Evolutionary conservation across 192 early-diverging fungal genomes (phyloP), one percentile per base, ranked within the genome.

Genomic region (Entophlyctis helioformis): DNA sequence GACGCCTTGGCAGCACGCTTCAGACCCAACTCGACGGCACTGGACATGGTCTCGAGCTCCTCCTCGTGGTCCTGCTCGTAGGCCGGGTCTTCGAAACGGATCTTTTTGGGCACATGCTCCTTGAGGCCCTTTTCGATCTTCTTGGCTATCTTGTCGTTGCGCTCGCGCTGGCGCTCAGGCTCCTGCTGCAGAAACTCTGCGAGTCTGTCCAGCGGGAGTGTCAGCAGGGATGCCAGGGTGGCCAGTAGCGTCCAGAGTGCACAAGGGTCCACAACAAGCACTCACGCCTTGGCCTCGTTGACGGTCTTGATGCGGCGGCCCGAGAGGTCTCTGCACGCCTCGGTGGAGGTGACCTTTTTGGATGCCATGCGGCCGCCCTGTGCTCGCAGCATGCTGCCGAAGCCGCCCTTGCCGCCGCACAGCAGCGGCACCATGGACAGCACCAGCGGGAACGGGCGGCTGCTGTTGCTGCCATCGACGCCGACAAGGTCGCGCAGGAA

Each of bases 341-440:
- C 96, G 42, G 78, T 86, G 60, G 91, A 91, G 19, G 84, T 90
- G 1, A 86, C 85, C 53, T 90, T 94, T 46, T 89, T 78, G 16
- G 83, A 72, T 25, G 80, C 69, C 86, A 88, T 92, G 28, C 81
- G 76, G 36, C 79, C 90, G 48, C 92, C 92, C 56, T 93, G 89
- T 0, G 90, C 86, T 52, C 91, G 78, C 51, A 99, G 64, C 71
- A 87, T 87, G 50, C 80, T 83, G 13, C 96, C 96, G 59, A 99
- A 99, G 16, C 96, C 96, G 32, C 96, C 96, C 46, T 94, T 94
- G n/a, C 91, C 91, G 22, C 91, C 91, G 3, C 59, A 47, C 15
- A 89, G 37, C 0, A 71, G 61, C 35, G 81, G 41, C 12, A 63
- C 60, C 20, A 87, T 42, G 23, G 54, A 64, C 34, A 84, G 41